Evolutionary conservation across 73 alveolate species (phyloP).

Genomic region (Tetrahymena thermophila): DNA sequence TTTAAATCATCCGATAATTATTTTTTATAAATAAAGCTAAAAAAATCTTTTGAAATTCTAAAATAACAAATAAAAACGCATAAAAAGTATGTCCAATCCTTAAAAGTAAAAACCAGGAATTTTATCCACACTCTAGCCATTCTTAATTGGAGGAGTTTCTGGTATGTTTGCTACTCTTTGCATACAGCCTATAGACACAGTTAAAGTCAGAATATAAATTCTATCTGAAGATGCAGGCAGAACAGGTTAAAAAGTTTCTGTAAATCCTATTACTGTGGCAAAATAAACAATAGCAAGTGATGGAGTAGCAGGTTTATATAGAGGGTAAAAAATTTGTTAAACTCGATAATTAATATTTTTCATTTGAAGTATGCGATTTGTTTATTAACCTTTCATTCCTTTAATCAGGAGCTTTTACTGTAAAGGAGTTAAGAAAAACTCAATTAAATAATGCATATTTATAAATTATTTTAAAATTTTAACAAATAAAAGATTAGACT

Average conservation of each 20-base stretch:
- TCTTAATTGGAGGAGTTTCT: conserved; percentile 78
- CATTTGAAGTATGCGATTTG: too few species aligned
- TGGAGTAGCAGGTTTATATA: conserved; percentile 63
- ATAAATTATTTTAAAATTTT: too few species aligned
- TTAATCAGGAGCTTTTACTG: background rate
- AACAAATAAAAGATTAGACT: conserved; percentile 47
- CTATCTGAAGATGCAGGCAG: conserved; percentile 52
- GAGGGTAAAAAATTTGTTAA: background rate
- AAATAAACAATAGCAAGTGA: conserved; percentile 55
- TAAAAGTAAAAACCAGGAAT: background rate
- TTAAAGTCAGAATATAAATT: conserved; percentile 66
- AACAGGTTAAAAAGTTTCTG: conserved; percentile 41
- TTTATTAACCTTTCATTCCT: background rate
- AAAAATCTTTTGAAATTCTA: background rate
- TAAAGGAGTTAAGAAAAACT: conserved; percentile 7
- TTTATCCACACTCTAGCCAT: conserved; percentile 19
- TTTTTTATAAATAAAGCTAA: background rate
- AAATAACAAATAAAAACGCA: background rate
- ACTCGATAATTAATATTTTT: too few species aligned
- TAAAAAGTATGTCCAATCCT: background rate
- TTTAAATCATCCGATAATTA: too few species aligned
- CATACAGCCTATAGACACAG: conserved; percentile 73
- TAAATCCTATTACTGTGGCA: conserved; percentile 66
- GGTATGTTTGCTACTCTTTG: conserved; percentile 80
- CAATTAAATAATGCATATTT: too few species aligned